These are phyloP conservation scores for Medicago arabica DNA, from an alignment of 306 rosid species.

Conservation along the genomic window DNA sequence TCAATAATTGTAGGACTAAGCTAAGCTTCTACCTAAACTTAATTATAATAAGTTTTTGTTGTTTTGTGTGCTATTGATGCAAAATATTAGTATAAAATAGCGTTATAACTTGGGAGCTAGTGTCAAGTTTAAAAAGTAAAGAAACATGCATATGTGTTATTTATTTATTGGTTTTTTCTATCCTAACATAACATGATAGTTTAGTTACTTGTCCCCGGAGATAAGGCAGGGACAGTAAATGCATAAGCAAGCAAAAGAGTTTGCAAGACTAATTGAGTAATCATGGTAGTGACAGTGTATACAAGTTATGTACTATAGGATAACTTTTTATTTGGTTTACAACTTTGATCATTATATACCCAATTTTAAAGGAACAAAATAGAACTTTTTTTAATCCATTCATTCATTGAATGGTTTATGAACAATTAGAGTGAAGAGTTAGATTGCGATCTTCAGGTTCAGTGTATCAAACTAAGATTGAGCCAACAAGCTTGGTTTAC, in stretches of 20 bases:
- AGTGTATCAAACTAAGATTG: constrained; percentile 26
- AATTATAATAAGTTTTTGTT: neutral
- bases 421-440: neutral
- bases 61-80: neutral
- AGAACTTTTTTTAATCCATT: constrained; percentile 1
- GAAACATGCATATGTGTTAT: neutral
- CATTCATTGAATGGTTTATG: constrained; percentile 8
- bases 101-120: neutral
- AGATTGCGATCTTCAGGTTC: constrained; percentile 34
- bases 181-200: neutral
- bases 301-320: too few species aligned
- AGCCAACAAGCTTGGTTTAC: neutral
- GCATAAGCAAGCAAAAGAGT: neutral
- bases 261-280: neutral
- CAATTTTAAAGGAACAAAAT: neutral
- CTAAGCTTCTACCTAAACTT: neutral
- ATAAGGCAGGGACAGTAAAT: neutral
- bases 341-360: too few species aligned
- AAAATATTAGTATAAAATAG: neutral
- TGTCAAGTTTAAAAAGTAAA: neutral
- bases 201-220: neutral
- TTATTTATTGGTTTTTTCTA: neutral
- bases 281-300: too few species aligned
- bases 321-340: too few species aligned
- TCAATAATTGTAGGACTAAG: neutral